Evolutionary conservation across 2,329 filamentous ascomycete species (phyloP), one percentile per base, ranked within the genome.

Genomic region (Ambrosiella cleistominuta): DNA sequence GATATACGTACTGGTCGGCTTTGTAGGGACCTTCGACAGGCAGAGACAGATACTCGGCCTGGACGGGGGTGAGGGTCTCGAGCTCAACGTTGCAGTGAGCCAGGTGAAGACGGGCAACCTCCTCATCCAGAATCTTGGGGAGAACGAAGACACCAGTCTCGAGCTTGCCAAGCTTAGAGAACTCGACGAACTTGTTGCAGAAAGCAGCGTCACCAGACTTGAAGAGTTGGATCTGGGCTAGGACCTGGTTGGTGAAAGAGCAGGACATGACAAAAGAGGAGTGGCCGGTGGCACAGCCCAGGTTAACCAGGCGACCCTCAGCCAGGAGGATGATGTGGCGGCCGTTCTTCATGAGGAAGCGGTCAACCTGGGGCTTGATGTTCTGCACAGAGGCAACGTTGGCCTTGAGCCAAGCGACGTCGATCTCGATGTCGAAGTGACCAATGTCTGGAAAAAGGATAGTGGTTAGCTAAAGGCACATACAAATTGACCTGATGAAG

Each of bases 171-270:
- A 81, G 82, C 80, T 90, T 88, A 76, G 86, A 88, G 72, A 95
- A 98, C 77, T 96, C 93, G 67, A 90, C 76, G 77, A 96, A 95
- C 82, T 96, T 96, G 76, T 87, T 77, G 74, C 85, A 82, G 72
- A 95, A 98, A 60, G 77, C 85, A 70, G 80, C 81, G 71, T 97
- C 90, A 68, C 85, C 79, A 68, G 83, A 85, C 86, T 97, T 97
- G 86, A 75, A 98, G 69, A 98, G 79, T 79, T 95, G 85, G 77
- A 98, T 97, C 80, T 98, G 93, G 66, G 93, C 93, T 72, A 98
- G 88, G 68, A 97, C 93, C 82, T 98, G 93, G 86, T 98, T 98
- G 82, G 90, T 95, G 86, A 98, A 98, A 64, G 91, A 97, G 86
- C 93, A 98, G 68, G 90, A 96, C 93, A 98, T 97, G 58, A 98